phyloP scores from a whole-genome alignment of 768 basidiomycete genomes.

The Lentinula guzmanii region DNA sequence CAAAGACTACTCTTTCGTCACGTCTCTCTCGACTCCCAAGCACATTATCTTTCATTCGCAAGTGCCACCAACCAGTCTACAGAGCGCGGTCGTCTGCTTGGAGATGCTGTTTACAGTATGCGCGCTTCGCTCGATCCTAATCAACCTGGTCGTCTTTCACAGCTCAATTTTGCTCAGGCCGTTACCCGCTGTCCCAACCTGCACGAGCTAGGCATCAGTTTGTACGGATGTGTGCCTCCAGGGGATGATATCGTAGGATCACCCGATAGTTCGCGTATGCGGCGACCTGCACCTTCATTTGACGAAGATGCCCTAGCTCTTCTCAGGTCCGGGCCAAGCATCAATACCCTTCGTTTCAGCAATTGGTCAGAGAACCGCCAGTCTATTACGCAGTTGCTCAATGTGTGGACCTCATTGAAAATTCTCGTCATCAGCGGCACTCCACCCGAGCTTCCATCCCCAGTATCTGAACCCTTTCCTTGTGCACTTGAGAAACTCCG shows the following conservation, averaged over 20 bases:
- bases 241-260: slow-evolving; percentile 44
- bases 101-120: slow-evolving; percentile 48
- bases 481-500: slow-evolving; percentile 46
- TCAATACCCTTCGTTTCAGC: slow-evolving; percentile 51
- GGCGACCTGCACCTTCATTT: slow-evolving; percentile 48
- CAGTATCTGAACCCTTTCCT: slow-evolving; percentile 36
- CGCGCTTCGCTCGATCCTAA: slow-evolving; percentile 60
- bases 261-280: slow-evolving; percentile 40
- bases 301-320: slow-evolving; percentile 43
- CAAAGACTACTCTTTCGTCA: slow-evolving; percentile 61
- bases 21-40: slow-evolving; percentile 48
- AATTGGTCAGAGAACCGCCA: slow-evolving; percentile 67
- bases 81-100: slow-evolving; percentile 42
- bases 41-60: slow-evolving; percentile 49
- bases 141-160: slow-evolving; percentile 53
- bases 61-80: slow-evolving; percentile 42
- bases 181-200: slow-evolving; percentile 57
- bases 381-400: slow-evolving; percentile 54
- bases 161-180: slow-evolving; percentile 51
- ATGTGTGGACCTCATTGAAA: slow-evolving; percentile 53
- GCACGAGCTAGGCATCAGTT: slow-evolving; percentile 44
- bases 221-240: slow-evolving; percentile 53
- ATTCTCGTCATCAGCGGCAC: slow-evolving; percentile 55
- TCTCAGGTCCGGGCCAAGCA: slow-evolving; percentile 48
- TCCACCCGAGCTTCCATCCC: slow-evolving; percentile 39